Evolutionary conservation across 352 stramenopile genomes (phyloP).

Genomic region (Elongisporangium anandrum): DNA sequence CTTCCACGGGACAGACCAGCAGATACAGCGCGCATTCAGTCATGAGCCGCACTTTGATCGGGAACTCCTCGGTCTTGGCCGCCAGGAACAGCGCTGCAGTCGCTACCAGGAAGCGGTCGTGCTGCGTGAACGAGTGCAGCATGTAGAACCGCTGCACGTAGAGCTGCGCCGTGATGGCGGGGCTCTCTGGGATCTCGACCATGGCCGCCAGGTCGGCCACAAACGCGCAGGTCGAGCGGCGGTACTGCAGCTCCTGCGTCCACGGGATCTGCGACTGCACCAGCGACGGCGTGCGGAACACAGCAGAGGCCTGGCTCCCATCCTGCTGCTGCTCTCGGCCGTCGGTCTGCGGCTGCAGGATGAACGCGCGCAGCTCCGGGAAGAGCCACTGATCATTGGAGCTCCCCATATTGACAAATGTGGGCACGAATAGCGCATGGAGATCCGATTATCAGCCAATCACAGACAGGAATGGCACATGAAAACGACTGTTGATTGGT

Average conservation of each 20-base stretch:
- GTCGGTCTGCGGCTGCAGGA: slow-evolving; percentile 9
- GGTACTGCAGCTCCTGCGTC: slow-evolving; percentile 53
- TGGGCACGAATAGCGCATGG: too few species aligned
- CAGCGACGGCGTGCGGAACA: slow-evolving; percentile 49
- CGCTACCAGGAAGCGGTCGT: slow-evolving; percentile 78
- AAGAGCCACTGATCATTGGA: slow-evolving; percentile 36
- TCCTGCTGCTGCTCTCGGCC: slow-evolving; percentile 20
- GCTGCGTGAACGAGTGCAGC: slow-evolving; percentile 68
- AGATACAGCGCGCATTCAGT: slow-evolving; percentile 74
- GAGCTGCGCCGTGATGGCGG: slow-evolving; percentile 50
- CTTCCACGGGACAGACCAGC: slow-evolving; percentile 37
- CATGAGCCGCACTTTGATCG: slow-evolving; percentile 71
- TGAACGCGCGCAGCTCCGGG: slow-evolving; percentile 32
- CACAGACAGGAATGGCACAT: not conserved
- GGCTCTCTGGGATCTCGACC: slow-evolving; percentile 55
- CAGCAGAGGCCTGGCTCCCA: not conserved
- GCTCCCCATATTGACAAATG: slow-evolving; percentile 4
- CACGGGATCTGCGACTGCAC: slow-evolving; percentile 39
- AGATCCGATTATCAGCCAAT: too few species aligned
- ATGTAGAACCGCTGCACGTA: slow-evolving; percentile 79
- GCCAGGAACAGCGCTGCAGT: slow-evolving; percentile 74
- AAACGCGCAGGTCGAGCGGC: slow-evolving; percentile 60
- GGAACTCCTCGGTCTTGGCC: slow-evolving; percentile 72
- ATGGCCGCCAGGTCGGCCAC: slow-evolving; percentile 60
- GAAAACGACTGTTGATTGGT: not conserved